Percentiles rank a stretch among this genome's conserved stretches.
phyloP scores from a whole-genome alignment of 176 grass and related monocot species.

The Thinopyrum elongatum region DNA sequence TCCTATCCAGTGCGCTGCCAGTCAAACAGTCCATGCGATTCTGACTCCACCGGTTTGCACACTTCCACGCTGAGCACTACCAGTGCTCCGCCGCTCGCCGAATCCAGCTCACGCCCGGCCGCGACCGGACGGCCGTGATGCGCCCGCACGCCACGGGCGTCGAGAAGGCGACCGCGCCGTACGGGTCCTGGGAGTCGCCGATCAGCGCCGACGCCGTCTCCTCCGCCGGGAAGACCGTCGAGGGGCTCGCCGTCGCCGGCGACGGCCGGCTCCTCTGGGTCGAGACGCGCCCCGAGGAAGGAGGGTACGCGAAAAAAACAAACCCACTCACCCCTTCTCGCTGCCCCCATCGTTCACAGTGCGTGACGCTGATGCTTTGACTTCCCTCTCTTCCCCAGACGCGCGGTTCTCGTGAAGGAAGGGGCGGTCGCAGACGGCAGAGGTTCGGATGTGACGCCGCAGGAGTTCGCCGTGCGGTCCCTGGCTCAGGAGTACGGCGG shows the following conservation, averaged over 20 bases:
- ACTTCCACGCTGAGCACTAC: not conserved
- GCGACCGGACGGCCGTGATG: not conserved
- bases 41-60: not conserved
- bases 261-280: constrained; percentile 82
- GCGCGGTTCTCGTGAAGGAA: constrained; percentile 80
- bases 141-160: not conserved
- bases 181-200: constrained; percentile 89
- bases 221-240: constrained; percentile 57
- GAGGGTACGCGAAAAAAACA: constrained; percentile 44
- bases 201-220: constrained; percentile 74
- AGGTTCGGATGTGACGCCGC: constrained; percentile 51
- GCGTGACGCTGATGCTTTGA: not conserved
- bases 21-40: not conserved
- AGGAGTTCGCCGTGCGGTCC: constrained; percentile 61
- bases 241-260: constrained; percentile 63
- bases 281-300: constrained; percentile 76
- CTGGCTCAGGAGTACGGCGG: constrained; percentile 76
- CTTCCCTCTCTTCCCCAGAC: constrained; percentile 47
- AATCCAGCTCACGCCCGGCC: not conserved
- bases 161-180: constrained; percentile 57
- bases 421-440: constrained; percentile 15
- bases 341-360: not conserved
- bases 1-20: not conserved
- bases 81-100: not conserved
- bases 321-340: not conserved